Evolutionary conservation across 139 green algal species (phyloP).

Genomic region (Diplosphaera chodatii): DNA sequence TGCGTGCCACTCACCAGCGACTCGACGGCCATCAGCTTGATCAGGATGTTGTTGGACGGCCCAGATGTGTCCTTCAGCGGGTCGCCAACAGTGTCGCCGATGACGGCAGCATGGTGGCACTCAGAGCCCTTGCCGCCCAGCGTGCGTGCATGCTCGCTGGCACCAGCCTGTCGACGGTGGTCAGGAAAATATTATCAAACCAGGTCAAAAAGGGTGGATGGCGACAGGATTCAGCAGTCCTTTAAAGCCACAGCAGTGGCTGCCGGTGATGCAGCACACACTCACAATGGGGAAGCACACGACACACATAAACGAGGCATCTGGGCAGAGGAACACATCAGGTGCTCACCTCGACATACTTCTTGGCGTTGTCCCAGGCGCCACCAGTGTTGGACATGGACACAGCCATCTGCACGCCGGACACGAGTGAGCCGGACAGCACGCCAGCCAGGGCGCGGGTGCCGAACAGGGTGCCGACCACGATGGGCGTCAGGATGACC

Average conservation of each 20-base stretch:
- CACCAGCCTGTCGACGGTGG: conserved; percentile 23
- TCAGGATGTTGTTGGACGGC: conserved; percentile 59
- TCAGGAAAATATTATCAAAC: neutral
- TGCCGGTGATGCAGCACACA: no score
- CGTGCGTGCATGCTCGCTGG: conserved; percentile 59
- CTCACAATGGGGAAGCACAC: no score
- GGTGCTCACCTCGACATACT: conserved; percentile 61
- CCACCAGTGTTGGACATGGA: conserved; percentile 50
- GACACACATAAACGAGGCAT: no score
- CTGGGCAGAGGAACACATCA: no score
- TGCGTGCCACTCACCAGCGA: no score
- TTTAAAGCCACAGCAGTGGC: no score
- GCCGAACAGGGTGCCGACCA: conserved; percentile 23
- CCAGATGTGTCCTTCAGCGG: conserved; percentile 63
- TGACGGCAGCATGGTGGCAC: conserved; percentile 41
- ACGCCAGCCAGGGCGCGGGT: conserved; percentile 21
- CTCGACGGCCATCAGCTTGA: no score
- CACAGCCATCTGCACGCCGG: conserved; percentile 41
- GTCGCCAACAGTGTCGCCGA: conserved; percentile 58
- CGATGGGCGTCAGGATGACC: conserved; percentile 83
- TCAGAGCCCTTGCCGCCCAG: conserved; percentile 44
- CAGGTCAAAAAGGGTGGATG: no score
- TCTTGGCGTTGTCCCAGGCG: conserved; percentile 72
- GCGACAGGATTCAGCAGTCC: no score
- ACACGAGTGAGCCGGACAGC: conserved; percentile 37